Percentiles rank a stretch among this genome's conserved stretches.
Evolutionary conservation across 768 basidiomycete genomes (phyloP).

Genomic region (Kwoniella dendrophila): DNA sequence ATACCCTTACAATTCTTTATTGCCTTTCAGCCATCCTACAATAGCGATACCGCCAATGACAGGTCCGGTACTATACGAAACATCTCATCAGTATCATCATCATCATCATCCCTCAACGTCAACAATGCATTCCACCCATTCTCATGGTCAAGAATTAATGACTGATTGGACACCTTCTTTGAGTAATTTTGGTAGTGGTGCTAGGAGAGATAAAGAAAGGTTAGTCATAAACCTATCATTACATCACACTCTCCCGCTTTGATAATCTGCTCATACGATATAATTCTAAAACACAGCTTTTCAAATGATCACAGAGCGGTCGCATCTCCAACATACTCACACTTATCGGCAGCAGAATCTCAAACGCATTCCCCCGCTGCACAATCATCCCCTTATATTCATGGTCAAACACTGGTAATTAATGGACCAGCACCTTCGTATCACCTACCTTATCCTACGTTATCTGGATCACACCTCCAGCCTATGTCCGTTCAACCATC

Average conservation of each 20-base stretch:
- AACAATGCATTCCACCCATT: slow-evolving; percentile 19
- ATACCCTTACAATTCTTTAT: slow-evolving; percentile 5
- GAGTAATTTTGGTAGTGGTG: slow-evolving; percentile 16
- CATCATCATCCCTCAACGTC: slow-evolving; percentile 1
- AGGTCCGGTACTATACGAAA: slow-evolving; percentile 36
- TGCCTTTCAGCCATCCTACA: slow-evolving; percentile 12
- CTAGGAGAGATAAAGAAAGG: slow-evolving; percentile 24
- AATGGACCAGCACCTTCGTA: slow-evolving; percentile 21
- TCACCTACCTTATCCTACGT: slow-evolving; percentile 22
- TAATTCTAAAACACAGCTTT: neutral
- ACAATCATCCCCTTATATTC: slow-evolving; percentile 28
- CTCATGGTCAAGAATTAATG: slow-evolving; percentile 34
- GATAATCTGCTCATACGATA: neutral
- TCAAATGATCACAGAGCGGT: slow-evolving; percentile 6
- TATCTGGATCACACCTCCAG: slow-evolving; percentile 25
- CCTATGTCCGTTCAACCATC: slow-evolving; percentile 23
- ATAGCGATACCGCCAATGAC: slow-evolving; percentile 22
- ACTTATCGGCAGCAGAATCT: slow-evolving; percentile 25
- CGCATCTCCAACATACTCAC: slow-evolving; percentile 37
- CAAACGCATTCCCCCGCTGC: slow-evolving; percentile 5
- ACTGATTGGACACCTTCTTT: slow-evolving; percentile 34
- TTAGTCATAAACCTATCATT: slow-evolving; percentile 6
- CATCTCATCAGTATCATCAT: slow-evolving; percentile 6
- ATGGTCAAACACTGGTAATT: slow-evolving; percentile 20
- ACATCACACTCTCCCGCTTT: no score